Percentiles rank a stretch among this genome's conserved stretches.
phyloP scores from a whole-genome alignment of 352 stramenopile genomes.

The Phytophthora capsici region DNA sequence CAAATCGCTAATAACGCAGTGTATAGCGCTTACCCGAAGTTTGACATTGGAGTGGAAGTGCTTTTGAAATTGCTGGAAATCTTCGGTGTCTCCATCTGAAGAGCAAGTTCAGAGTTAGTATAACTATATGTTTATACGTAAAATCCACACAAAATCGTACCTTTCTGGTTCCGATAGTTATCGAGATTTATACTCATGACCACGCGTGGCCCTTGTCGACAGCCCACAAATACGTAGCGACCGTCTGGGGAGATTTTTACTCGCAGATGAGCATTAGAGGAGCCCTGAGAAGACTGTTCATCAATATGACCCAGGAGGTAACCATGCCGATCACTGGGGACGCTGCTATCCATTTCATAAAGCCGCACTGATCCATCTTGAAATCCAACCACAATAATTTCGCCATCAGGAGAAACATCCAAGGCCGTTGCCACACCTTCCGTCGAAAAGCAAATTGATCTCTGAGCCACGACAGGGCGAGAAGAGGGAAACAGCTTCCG shows the following conservation, averaged over 20 bases:
- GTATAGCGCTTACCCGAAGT: slow-evolving; percentile 52
- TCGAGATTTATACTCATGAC: slow-evolving; percentile 87
- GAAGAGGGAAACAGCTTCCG: slow-evolving; percentile 56
- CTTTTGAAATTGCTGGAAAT: slow-evolving; percentile 84
- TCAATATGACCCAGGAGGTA: slow-evolving; percentile 86
- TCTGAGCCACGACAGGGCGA: slow-evolving; percentile 52
- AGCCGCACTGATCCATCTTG: slow-evolving; percentile 79
- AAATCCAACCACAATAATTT: slow-evolving; percentile 86
- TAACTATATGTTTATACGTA: neutral
- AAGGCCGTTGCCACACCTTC: slow-evolving; percentile 76
- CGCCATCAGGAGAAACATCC: slow-evolving; percentile 77
- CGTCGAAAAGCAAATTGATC: slow-evolving; percentile 84
- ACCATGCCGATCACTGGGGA: slow-evolving; percentile 79
- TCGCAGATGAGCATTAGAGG: slow-evolving; percentile 55
- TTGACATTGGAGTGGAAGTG: slow-evolving; percentile 65
- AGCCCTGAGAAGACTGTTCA: slow-evolving; percentile 68
- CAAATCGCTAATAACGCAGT: neutral
- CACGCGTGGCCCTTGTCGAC: slow-evolving; percentile 63
- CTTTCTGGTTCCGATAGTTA: slow-evolving; percentile 84
- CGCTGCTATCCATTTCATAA: slow-evolving; percentile 87
- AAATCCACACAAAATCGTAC: slow-evolving; percentile 42
- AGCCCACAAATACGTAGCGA: slow-evolving; percentile 85
- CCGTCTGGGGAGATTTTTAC: slow-evolving; percentile 84
- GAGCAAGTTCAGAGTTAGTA: neutral
- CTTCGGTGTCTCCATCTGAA: slow-evolving; percentile 78